Base-by-base conservation (phyloP, 192 early-diverging fungal species). In the Coemansia sp. region DNA sequence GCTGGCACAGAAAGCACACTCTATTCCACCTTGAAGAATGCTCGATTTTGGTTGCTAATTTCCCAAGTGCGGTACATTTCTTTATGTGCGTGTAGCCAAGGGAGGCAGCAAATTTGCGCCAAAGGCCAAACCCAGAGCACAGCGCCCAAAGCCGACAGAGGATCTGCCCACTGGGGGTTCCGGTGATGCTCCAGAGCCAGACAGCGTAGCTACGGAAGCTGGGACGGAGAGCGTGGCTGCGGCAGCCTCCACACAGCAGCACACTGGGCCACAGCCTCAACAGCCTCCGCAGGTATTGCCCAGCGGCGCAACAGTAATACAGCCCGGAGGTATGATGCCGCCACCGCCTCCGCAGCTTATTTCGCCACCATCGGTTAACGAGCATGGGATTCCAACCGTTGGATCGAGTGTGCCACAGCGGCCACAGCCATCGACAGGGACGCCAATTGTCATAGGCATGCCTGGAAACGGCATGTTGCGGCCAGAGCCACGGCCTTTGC, bases 61-160 rank as follows among this genome's bases (percentile, higher is more conserved):
- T 50, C 31, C 14, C 12, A n/a, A 23, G 5, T 3, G n/a, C 14
- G 21, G 3, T 61, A 43, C 20, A 37, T 37, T 52, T 26, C 14
- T 28, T 20, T 57, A 16, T 36, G 6, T 55, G 21, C 39, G 28
- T 65, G 62, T 72, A 72, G 70, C 70, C 10, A 78, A 78, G 35
- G 76, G 76, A 39, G 42, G 47, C 39, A 62, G 53, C 59, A 78
- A 78, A 31, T 78, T 78, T 56, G 62, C 70, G 43, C 76, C 76
- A 48, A 78, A 78, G 57, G 67, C 68, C 6, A 78, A 69, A 41
- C 76, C 76, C 6, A 64, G 76, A 21, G 39, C 38, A 4, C 52
- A 63, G 37, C 64, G 68, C 25, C 20, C 37, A 34, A 64, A 26
- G 43, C 61, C 68, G 14, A 36, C 52, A 43, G 60, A 43, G 9